phyloP scores from a whole-genome alignment of 305 asterid species.

The Rubia tinctorum region DNA sequence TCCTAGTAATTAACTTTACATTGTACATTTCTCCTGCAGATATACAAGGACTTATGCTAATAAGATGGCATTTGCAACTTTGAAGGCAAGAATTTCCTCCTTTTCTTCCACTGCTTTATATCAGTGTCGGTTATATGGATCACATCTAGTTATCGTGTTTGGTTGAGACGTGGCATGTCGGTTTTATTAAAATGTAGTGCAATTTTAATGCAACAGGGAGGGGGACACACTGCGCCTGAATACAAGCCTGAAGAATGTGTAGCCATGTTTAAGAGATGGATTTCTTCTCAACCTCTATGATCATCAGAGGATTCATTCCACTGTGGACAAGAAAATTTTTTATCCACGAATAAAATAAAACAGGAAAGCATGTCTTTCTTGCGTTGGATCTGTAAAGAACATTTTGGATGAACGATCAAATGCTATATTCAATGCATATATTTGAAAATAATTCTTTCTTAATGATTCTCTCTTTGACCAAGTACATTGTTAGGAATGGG shows the following conservation, averaged over 20 bases:
- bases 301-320: background rate
- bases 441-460: too few species aligned
- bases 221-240: slow-evolving; percentile 17
- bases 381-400: too few species aligned
- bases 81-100: slow-evolving; percentile 16
- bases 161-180: too few species aligned
- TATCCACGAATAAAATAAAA: slow-evolving; percentile 38
- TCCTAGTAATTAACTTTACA: background rate
- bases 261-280: slow-evolving; percentile 20
- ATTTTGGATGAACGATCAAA: too few species aligned
- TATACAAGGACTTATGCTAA: slow-evolving; percentile 21
- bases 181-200: background rate
- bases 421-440: too few species aligned
- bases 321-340: too few species aligned
- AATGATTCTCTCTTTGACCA: too few species aligned
- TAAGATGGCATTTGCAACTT: slow-evolving; percentile 20
- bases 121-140: background rate
- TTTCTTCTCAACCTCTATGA: slow-evolving; percentile 11
- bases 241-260: slow-evolving; percentile 13
- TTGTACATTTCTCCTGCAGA: slow-evolving; percentile 1
- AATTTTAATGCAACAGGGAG: slow-evolving; percentile 11
- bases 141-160: too few species aligned
- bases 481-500: too few species aligned
- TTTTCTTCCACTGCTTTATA: background rate
- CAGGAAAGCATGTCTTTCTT: slow-evolving; percentile 19